Evolutionary conservation across 2,329 filamentous ascomycete species (phyloP), one percentile per base, ranked within the genome.

Genomic region (Ophiostoma perfectum): DNA sequence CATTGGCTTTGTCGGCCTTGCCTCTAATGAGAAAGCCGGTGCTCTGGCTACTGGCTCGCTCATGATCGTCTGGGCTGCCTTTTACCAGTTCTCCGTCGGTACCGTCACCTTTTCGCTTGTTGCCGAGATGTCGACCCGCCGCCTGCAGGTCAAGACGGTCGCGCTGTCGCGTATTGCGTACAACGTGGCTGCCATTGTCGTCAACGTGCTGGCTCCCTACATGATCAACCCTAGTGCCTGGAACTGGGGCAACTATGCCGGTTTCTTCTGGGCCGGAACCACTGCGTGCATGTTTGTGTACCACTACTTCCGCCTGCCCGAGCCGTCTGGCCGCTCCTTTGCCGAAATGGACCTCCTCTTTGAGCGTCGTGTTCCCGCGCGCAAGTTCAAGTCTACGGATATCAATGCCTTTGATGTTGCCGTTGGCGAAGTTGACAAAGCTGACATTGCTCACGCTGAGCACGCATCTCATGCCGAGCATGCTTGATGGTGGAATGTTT

Each of bases 311-410:
- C 81, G 81, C 42, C 76, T 84, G 4, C 83, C 83, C 4, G 85
- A 87, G 77, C 82, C 84, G 14, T 81, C 81, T 69, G 83, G 80
- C 3, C 79, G 82, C 58, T 83, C 82, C 0, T 82, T 83, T 66
- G 82, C 81, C 60, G 84, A 87, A 75, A 78, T 87, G 2, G 84
- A 86, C 65, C 74, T 82, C 5, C 74, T 88, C 70, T 87, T 87
- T 71, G 80, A 84, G 72, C 75, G 77, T 38, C 71, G 74, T 9
- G 73, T 82, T 12, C 74, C 77, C 36, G 80, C 82, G 1, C 75
- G 81, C 68, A 75, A 74, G 67, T 72, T 69, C 27, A 66, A 67
- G 52, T 64, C 41, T 27, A 55, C 64, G n/a, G 52, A 66, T n/a
- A 39, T 68, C 36, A 49, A 66, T 16, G 67, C 63, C 18, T 68